Percentiles rank a stretch among this genome's conserved stretches.
These are phyloP conservation scores for Ramalina intermedia DNA, from an alignment of 495 filamentous ascomycete species.

Conservation along the genomic window DNA sequence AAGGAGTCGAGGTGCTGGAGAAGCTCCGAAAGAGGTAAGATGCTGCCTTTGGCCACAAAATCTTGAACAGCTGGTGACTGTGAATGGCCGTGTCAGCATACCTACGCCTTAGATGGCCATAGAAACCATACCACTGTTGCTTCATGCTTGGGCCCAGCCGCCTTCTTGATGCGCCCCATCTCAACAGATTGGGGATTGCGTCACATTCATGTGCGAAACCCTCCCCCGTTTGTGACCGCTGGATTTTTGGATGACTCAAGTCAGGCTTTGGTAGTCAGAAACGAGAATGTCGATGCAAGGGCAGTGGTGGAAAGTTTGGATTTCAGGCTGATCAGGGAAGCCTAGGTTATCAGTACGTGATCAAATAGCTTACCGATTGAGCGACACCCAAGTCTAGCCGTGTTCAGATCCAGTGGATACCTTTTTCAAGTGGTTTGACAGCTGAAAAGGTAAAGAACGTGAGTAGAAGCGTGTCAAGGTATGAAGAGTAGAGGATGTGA, in stretches of 20 bases:
- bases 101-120: neutral
- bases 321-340: neutral
- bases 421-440: no score
- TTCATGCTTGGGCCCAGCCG: slow-evolving; percentile 80
- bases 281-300: neutral
- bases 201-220: slow-evolving; percentile 30
- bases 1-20: slow-evolving; percentile 65
- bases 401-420: no score
- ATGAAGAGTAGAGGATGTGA: neutral
- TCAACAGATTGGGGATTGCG: slow-evolving; percentile 23
- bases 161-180: slow-evolving; percentile 97
- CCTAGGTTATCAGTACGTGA: neutral
- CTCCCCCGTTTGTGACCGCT: neutral
- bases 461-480: no score
- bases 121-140: slow-evolving; percentile 68
- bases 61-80: slow-evolving; percentile 77
- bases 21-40: slow-evolving; percentile 59
- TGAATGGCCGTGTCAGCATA: slow-evolving; percentile 2
- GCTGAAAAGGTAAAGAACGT: no score
- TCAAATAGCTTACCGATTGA: neutral
- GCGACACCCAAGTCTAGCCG: no score
- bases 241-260: neutral
- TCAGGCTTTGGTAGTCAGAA: neutral
- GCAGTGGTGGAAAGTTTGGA: neutral
- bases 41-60: slow-evolving; percentile 54